These are phyloP conservation scores for Comarum palustre DNA, from an alignment of 306 rosid species.

Conservation along the genomic window DNA sequence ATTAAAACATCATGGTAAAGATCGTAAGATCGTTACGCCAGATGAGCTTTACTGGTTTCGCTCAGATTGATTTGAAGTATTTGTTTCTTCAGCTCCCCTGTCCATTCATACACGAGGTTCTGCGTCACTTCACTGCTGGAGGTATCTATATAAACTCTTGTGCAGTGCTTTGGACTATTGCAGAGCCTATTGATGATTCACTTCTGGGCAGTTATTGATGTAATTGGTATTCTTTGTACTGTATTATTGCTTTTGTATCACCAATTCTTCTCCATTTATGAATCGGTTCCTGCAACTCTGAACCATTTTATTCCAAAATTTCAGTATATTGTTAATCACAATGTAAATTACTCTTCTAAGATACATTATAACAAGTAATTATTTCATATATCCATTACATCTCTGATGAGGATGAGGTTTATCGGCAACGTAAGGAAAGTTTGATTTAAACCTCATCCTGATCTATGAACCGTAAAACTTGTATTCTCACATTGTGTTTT, in stretches of 20 bases:
- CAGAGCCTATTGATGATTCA: constrained; percentile 5
- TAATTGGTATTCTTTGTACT: background rate
- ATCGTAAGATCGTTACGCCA: background rate
- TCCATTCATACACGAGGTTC: background rate
- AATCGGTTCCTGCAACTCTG: background rate
- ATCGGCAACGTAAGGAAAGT: too few relatives aligned
- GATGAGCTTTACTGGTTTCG: background rate
- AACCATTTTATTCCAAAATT: background rate
- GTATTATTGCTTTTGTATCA: background rate
- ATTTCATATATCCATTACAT: too few relatives aligned
- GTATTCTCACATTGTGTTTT: too few relatives aligned
- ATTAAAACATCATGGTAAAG: background rate
- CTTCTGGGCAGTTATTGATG: constrained; percentile 10
- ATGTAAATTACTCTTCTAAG: background rate
- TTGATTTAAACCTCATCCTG: too few relatives aligned
- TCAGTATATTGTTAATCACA: background rate
- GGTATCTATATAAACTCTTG: constrained; percentile 1
- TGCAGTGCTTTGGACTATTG: background rate
- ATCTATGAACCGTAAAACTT: too few relatives aligned
- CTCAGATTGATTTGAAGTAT: constrained; percentile 1
- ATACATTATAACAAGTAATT: background rate
- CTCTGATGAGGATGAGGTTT: too few relatives aligned
- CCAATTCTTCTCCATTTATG: background rate
- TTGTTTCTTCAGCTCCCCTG: constrained; percentile 8
- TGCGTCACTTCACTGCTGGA: constrained; percentile 7